Base-by-base conservation (phyloP, 768 basidiomycete genomes). In the Termitomyces sp. region DNA sequence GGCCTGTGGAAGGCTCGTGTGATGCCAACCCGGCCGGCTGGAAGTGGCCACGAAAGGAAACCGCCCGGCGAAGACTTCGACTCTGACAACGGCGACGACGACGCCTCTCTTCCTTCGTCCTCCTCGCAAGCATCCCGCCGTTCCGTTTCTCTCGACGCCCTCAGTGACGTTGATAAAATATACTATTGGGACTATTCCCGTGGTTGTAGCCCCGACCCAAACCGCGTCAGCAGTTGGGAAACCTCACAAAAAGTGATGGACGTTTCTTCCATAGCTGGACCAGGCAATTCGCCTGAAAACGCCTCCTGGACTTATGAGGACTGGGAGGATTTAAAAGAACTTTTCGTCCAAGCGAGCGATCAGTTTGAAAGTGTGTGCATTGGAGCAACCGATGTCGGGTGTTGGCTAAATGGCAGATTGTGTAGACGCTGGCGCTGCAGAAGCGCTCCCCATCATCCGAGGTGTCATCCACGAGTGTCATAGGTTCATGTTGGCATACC, bases 401-500 rank as follows among this genome's bases (percentile, higher is more conserved):
- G 50, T 60, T 59, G 55, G 45, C 43, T 61, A 45, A 59, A 61
- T 45, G 45, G 54, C 63, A 52, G 51, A 62, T 65, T 40, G 9
- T 36, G 35, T 38, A 82, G 79, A 64, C 35, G 78, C 79, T 56
- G 77, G 83, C 50, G 67, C 76, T 18, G 61, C 67, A 41, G 81
- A 82, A 50, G 77, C 82, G 1, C 70, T 85, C 7, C 76, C 82
- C 1, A 73, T 85, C 10, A 69, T 88, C 45, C 78, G 86, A 32
- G 85, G 79, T 5, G 81, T 87, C 51, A 78, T 88, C 5, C 83
- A 87, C 62, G 85, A 86, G 67, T 87, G 84, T 67, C 82, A 85
- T 68, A 78, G 82, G n/a, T 84, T 86, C 61, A 73, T 85, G 55
- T 61, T 75, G 30, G 68, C 70, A 30, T 81, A 81, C 64, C 73